Evolutionary conservation across 169 alveolate genomes (phyloP), one percentile per base, ranked within the genome.

Genomic region (Babesia ovata): DNA sequence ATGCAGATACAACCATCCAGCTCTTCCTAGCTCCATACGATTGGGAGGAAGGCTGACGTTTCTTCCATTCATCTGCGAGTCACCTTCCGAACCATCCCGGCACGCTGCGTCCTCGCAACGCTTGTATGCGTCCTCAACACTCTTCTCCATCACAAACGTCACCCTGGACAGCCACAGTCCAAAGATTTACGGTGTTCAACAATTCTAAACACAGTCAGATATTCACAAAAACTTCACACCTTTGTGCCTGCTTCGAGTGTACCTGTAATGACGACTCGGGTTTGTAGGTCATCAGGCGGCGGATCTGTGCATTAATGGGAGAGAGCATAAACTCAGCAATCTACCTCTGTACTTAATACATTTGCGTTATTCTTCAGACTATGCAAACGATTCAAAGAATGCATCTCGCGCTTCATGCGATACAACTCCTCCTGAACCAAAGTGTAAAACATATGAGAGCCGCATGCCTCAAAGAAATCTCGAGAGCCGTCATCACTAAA

Each of bases 1-100:
- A 46, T 92, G 96, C 71, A 92, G 67, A 53, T 85, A 70, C 62
- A 86, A 58, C 96, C 96, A 92, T 0, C 93, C 86, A 48, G 95
- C 94, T 22, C 94, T 58, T 19, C 96, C 96, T 53, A 92, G 79
- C 58, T 92, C 93, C 33, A 44, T 82, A 46, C 96, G 79, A 44
- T 81, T 88, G 7, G 95, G 95, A 46, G 96, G 95, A 8, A 74
- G 53, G 17, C 33, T 29, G 26, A 42, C 19, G 46, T 49, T 24
- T 12, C 45, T 45, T 3, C 49, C 26, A 28, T 39, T 52, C 0
- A 24, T 46, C 11, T 2, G 22, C 13, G 29, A 10, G 26, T 61
- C 53, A 19, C 60, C 54, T 36, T 54, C 62, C 33, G 65, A 63
- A 13, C 73, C 74, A 22, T 52, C 86, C 33, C 54, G 29, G 48